A percentile compares a stretch with the other conserved stretches of the same genome.
These are phyloP conservation scores for Umbelopsis vinacea DNA, from an alignment of 192 early-diverging fungal species.

Conservation along the genomic window DNA sequence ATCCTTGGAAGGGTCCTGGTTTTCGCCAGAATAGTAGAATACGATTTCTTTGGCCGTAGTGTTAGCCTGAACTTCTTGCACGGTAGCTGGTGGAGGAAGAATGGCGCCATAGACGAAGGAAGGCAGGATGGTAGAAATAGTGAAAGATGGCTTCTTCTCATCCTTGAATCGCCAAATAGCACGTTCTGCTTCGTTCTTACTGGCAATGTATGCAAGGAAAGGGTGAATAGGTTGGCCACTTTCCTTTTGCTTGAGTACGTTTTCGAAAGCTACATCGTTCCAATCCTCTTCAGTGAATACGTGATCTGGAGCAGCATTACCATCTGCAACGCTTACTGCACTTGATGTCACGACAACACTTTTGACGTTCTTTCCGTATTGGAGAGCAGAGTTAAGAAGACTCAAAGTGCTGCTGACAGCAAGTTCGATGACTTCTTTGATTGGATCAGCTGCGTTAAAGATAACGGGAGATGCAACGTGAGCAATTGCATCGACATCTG, in stretches of 20 bases:
- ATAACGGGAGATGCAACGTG: constrained; percentile 51
- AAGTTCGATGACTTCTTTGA: constrained; percentile 44
- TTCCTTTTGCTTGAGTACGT: background rate
- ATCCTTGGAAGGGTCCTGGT: too few species aligned
- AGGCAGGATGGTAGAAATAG: background rate
- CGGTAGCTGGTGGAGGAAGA: background rate
- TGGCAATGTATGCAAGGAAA: background rate
- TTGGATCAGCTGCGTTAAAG: constrained; percentile 30
- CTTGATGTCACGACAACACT: constrained; percentile 54
- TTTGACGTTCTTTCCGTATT: constrained; percentile 30
- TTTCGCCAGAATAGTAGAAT: background rate
- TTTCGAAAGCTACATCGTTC: background rate
- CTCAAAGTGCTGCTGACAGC: constrained; percentile 49
- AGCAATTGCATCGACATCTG: constrained; percentile 38
- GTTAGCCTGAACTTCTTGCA: background rate
- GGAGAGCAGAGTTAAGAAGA: constrained; percentile 38
- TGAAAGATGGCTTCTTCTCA: background rate
- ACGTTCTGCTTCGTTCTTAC: constrained; percentile 9
- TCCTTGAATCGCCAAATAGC: constrained; percentile 6
- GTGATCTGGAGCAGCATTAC: background rate
- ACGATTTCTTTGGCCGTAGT: background rate
- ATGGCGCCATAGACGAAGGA: background rate
- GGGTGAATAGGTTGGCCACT: background rate
- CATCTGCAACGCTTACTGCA: constrained; percentile 21
- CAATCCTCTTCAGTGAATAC: background rate